Evolutionary conservation across 2,329 filamentous ascomycete species (phyloP).

Genomic region (Calycina marina): DNA sequence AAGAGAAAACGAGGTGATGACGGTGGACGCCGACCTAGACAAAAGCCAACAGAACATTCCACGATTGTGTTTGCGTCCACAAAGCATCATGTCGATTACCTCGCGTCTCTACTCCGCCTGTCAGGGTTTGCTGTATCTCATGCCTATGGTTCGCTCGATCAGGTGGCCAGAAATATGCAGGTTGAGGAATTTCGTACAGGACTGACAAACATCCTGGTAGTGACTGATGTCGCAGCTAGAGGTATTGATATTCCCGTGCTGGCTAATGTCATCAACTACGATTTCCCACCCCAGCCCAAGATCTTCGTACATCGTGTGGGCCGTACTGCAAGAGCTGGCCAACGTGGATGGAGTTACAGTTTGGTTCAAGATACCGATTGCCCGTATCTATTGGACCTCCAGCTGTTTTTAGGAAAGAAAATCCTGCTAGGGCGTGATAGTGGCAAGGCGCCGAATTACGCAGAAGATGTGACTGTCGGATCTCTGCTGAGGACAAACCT

Average conservation of each 20-base stretch:
- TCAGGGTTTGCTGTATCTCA: constrained; percentile 85
- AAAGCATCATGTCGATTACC: constrained; percentile 94
- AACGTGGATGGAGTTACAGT: constrained; percentile 90
- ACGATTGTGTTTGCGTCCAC: constrained; percentile 92
- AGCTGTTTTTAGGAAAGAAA: constrained; percentile 81
- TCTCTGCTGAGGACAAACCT: constrained; percentile 57
- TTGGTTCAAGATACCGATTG: constrained; percentile 76
- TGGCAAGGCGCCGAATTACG: constrained; percentile 49
- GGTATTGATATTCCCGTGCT: constrained; percentile 96
- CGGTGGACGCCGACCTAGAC: constrained; percentile 37
- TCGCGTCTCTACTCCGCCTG: constrained; percentile 63
- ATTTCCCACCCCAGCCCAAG: constrained; percentile 93
- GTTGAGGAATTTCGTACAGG: constrained; percentile 81
- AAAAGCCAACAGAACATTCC: constrained; percentile 74
- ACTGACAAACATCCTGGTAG: constrained; percentile 77
- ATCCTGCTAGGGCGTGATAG: constrained; percentile 59
- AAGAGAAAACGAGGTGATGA: constrained; percentile 54
- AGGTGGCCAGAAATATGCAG: constrained; percentile 82
- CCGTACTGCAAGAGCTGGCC: constrained; percentile 84
- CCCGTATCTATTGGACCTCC: constrained; percentile 84
- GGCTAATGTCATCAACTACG: constrained; percentile 97
- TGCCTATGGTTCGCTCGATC: constrained; percentile 87
- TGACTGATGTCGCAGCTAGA: constrained; percentile 90
- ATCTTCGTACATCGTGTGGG: constrained; percentile 94
- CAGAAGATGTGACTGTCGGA: constrained; percentile 74